Evolutionary conservation across 2,329 filamentous ascomycete species (phyloP).

Genomic region (Aspergillus alliaceus): DNA sequence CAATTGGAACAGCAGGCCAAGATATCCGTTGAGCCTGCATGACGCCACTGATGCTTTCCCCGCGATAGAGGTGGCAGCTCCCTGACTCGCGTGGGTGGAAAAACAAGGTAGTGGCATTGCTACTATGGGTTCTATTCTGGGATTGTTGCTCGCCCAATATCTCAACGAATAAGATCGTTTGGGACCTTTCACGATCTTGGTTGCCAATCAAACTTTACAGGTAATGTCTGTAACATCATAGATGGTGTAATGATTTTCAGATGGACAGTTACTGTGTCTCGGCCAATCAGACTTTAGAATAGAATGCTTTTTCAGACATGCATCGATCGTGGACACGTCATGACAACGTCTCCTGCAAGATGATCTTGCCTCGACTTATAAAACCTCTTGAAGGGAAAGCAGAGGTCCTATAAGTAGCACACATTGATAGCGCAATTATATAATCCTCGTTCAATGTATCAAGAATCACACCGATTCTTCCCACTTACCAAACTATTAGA

Average conservation of each 20-base stretch:
- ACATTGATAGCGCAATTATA: not conserved
- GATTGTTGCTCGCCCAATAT: not conserved
- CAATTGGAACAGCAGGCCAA: not conserved
- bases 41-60: constrained; percentile 10
- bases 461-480: not conserved
- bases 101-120: too few relatives aligned
- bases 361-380: not conserved
- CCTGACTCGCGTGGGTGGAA: too few relatives aligned
- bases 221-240: not conserved
- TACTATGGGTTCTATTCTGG: not conserved
- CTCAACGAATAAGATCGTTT: not conserved
- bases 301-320: not conserved
- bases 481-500: not conserved
- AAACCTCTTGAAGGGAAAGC: not conserved
- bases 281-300: not conserved
- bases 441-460: not conserved
- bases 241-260: constrained; percentile 3
- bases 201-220: too few relatives aligned
- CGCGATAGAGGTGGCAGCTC: not conserved
- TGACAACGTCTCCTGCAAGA: not conserved
- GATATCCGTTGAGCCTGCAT: not conserved
- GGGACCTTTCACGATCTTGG: too few relatives aligned
- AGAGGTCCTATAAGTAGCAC: not conserved
- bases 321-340: not conserved
- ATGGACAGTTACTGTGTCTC: not conserved